phyloP scores from a whole-genome alignment of 2,329 filamentous ascomycete species.

The Venturia effusa region DNA sequence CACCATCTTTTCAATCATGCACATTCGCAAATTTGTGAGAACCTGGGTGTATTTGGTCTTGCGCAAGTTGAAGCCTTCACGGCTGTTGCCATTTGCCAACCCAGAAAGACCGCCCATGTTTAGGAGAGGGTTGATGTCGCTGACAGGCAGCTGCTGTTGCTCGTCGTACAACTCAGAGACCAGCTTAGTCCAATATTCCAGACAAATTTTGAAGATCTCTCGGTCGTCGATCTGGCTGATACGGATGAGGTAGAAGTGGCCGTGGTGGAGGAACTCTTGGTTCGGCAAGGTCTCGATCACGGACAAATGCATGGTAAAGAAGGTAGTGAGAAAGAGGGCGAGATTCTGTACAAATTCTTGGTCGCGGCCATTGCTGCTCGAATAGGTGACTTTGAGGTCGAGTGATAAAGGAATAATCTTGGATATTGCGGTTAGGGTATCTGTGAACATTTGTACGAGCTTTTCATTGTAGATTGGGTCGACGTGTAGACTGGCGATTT shows the following conservation, averaged over 20 bases:
- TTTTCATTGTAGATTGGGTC: slow-evolving; percentile 86
- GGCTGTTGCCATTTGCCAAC: slow-evolving; percentile 64
- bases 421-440: slow-evolving; percentile 84
- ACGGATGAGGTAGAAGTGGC: slow-evolving; percentile 94
- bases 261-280: slow-evolving; percentile 86
- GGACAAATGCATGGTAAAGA: slow-evolving; percentile 85
- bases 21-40: slow-evolving; percentile 81
- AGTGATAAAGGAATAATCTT: slow-evolving; percentile 85
- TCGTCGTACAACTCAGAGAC: slow-evolving; percentile 98
- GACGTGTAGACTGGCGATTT: slow-evolving; percentile 89
- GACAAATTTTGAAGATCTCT: slow-evolving; percentile 98
- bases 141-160: slow-evolving; percentile 92
- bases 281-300: slow-evolving; percentile 91
- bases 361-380: slow-evolving; percentile 80
- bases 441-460: slow-evolving; percentile 96
- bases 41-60: slow-evolving; percentile 98
- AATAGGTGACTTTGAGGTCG: slow-evolving; percentile 85
- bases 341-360: slow-evolving; percentile 98
- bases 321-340: slow-evolving; percentile 91
- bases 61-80: slow-evolving; percentile 81
- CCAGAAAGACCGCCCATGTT: slow-evolving; percentile 61
- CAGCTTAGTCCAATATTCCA: slow-evolving; percentile 98
- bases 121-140: slow-evolving; percentile 82
- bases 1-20: slow-evolving; percentile 99
- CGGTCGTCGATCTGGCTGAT: slow-evolving; percentile 98